Conservation (phyloP, 2,329 filamentous ascomycete species). For the Claviceps paspali region DNA sequence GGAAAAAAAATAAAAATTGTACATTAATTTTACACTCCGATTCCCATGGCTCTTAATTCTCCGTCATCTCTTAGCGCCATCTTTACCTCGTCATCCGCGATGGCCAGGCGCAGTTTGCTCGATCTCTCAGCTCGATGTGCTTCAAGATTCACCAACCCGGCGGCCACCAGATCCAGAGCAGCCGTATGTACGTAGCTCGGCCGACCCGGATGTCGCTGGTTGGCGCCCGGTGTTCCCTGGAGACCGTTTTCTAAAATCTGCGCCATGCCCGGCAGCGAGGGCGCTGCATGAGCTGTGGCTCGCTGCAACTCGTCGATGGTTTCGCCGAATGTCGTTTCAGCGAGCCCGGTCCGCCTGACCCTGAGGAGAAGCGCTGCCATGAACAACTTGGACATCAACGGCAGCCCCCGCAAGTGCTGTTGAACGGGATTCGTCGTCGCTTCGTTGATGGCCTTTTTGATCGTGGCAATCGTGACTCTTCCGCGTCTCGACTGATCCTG, state of each 20-base stretch:
- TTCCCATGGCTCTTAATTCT: constrained; percentile 67
- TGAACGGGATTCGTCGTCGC: constrained; percentile 86
- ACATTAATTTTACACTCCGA: constrained; percentile 27
- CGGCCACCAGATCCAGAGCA: constrained; percentile 70
- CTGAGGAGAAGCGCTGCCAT: constrained; percentile 69
- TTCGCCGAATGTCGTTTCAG: constrained; percentile 78
- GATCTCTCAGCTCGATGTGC: constrained; percentile 66
- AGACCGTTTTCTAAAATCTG: constrained; percentile 18
- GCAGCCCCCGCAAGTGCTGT: constrained; percentile 70
- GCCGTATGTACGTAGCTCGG: constrained; percentile 45
- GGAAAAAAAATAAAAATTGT: too few relatives aligned
- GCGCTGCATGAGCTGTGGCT: constrained; percentile 19
- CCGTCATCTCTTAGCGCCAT: constrained; percentile 78
- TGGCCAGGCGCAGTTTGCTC: constrained; percentile 70
- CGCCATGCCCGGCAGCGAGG: constrained; percentile 21
- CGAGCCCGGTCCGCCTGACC: constrained; percentile 67
- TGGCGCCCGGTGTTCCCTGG: constrained; percentile 13
- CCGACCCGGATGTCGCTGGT: constrained; percentile 17
- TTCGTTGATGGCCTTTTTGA: constrained; percentile 90
- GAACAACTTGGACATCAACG: constrained; percentile 70
- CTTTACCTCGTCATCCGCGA: constrained; percentile 83
- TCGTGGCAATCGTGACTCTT: constrained; percentile 78
- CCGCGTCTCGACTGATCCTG: constrained; percentile 15
- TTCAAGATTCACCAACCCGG: constrained; percentile 78
- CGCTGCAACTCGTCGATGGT: constrained; percentile 60